These are phyloP conservation scores for Ceratocystis albifundus DNA, from an alignment of 2,329 filamentous ascomycete species.

Conservation along the genomic window DNA sequence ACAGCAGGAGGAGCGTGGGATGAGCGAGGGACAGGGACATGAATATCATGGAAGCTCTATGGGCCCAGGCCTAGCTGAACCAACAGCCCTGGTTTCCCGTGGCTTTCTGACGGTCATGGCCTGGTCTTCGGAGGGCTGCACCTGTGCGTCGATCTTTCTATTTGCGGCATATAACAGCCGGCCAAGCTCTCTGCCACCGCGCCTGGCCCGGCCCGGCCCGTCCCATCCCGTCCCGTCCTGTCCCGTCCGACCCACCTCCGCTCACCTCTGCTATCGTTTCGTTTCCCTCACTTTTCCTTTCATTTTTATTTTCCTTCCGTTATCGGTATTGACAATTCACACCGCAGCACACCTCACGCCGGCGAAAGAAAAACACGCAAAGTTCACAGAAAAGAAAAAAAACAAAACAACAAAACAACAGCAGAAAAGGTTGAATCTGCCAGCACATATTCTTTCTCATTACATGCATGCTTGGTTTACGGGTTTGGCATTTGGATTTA, in stretches of 20 bases:
- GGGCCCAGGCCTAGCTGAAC: background rate
- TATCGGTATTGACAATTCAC: background rate
- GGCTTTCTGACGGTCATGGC: background rate
- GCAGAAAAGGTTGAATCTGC: constrained; percentile 3
- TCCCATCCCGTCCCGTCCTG: background rate
- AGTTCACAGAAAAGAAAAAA: background rate
- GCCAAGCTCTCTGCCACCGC: no score
- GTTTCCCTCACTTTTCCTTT: background rate
- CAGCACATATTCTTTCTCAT: constrained; percentile 5
- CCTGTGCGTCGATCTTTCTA: no score
- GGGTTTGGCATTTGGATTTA: constrained; percentile 7
- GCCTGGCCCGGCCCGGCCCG: no score
- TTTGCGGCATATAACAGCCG: no score
- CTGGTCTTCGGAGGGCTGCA: no score
- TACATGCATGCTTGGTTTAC: constrained; percentile 8
- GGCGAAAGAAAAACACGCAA: background rate
- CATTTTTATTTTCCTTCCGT: background rate
- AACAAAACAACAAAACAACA: constrained; percentile 7
- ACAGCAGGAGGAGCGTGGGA: background rate
- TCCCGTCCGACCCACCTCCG: background rate
- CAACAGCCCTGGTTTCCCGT: background rate
- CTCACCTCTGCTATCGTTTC: background rate
- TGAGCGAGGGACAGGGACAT: background rate
- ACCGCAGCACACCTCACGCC: background rate
- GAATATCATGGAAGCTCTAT: background rate